Evolutionary conservation across 257 asterid genomes (phyloP), one percentile per base, ranked within the genome.

Genomic region (Plantago elongata): DNA sequence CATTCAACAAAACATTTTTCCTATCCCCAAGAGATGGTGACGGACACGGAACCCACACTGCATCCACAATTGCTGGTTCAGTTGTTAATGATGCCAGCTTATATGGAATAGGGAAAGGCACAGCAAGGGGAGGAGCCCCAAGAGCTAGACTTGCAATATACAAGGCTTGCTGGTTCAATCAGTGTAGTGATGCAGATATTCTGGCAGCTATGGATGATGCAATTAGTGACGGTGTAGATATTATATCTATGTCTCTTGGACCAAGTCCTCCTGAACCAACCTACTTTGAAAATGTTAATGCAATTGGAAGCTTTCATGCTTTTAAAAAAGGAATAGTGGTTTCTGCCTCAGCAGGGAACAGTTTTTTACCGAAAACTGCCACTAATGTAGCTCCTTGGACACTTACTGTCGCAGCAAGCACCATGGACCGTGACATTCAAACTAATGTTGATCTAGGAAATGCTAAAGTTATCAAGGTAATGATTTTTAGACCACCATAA

Each of bases 41-140:
- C 15, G 86, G 86, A 17, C 86, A 81, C 3, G 86, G 83, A 17
- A 77, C 81, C 44, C 86, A 81, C 57, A 77, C 83, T 11, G 83
- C 86, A 29, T 77, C 86, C 55, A 81, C 83, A n/a, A 74, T 74
- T 54, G 81, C 79, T 16, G 86, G 86, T 40, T 63, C 78, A 15
- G 55, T 45, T 15, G 86, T 81, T 34, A 62, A 67, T 11, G 47
- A 64, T 38, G 70, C 65, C 17, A 69, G 72, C 63, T 48, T 77
- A 61, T 67, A 60, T 9, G 83, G 81, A 47, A 65, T 72, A 45
- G 86, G 65, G 30, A 64, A 46, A 45, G 81, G 84, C 16, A 72
- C 79, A 0, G 81, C 81, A 13, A 70, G 81, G 44, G 86, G 86
- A n/a, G 83, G 83, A 13, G 83, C 73, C 13, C 81, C 81, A 17